Conservation (phyloP, 148 eudicot genomes). For the Camellia lanceoleosa region DNA sequence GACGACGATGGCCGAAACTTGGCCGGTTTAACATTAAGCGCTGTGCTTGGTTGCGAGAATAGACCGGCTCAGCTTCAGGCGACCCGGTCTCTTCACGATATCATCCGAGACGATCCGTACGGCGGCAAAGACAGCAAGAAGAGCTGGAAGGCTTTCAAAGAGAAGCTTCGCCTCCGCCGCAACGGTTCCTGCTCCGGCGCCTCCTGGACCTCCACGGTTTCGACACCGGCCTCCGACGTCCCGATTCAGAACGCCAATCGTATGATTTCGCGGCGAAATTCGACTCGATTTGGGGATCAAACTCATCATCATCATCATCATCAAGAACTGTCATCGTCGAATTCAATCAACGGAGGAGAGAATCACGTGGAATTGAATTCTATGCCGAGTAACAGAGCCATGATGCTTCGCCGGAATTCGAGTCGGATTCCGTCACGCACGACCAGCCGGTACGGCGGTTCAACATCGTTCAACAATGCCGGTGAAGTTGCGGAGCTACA, state of each 20-base stretch:
- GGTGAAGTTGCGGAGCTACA: neutral
- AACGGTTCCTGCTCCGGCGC: constrained; percentile 27
- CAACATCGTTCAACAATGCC: neutral
- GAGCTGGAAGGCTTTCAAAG: constrained; percentile 38
- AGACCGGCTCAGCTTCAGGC: constrained; percentile 19
- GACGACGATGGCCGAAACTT: constrained; percentile 12
- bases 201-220: constrained; percentile 37
- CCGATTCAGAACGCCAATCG: constrained; percentile 12
- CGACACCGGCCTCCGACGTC: constrained; percentile 33
- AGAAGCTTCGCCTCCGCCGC: constrained; percentile 34
- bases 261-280: constrained; percentile 16
- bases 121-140: constrained; percentile 22
- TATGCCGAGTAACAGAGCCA: neutral
- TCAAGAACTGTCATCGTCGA: neutral
- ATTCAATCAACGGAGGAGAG: neutral
- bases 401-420: constrained; percentile 15
- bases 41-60: constrained; percentile 33
- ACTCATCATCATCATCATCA: neutral
- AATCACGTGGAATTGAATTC: constrained; percentile 11
- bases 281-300: constrained; percentile 5
- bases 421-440: constrained; percentile 14
- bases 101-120: constrained; percentile 37
- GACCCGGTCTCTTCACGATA: constrained; percentile 46
- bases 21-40: constrained; percentile 35
- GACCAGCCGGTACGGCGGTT: neutral